Evolutionary conservation across 2,329 filamentous ascomycete species (phyloP), one percentile per base, ranked within the genome.

Genomic region (Hypoxylon sp.): DNA sequence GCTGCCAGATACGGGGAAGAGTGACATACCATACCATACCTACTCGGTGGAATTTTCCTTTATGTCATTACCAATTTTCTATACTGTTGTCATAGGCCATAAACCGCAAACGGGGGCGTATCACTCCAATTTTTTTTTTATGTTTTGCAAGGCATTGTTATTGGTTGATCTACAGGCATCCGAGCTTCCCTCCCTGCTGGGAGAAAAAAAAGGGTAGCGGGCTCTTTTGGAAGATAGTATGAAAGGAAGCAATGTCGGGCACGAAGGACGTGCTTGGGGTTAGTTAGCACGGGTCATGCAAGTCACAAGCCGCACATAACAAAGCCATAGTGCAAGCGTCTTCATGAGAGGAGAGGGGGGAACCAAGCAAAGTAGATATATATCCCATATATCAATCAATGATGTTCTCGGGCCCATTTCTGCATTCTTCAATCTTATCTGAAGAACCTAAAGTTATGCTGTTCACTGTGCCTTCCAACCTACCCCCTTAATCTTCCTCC

Each of bases 351-450:
- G 54, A 56, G 32, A 31, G 32, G 31, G 39, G 54, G 51, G 53
- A 60, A 57, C 29, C 13, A 62, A 42, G 54, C 46, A 57, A 54
- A 62, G 67, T 69, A 69, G 67, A 69, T 69, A 69, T 66, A 65
- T 64, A 69, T 64, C 59, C 59, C 59, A 69, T 69, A 67, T 67
- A 69, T 67, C 67, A 67, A 67, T 67, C 31, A 39, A 64, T 59
- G 63, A 67, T 69, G 52, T 67, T 67, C 63, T 63, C 65, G 57
- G 52, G 21, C 37, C 47, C 52, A 58, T 51, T 46, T 27, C 44
- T 31, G 19, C n/a, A 35, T 50, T 51, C 52, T 32, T 54, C 32
- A 42, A 48, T 4, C 44, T 39, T 6, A 55, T 37, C 21, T 35
- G 24, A 37, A 51, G 46, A 29, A 46, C 44, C 21, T n/a, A 6